Base-by-base conservation (phyloP, 2,329 filamentous ascomycete genomes). In the Xylariaceae sp. region DNA sequence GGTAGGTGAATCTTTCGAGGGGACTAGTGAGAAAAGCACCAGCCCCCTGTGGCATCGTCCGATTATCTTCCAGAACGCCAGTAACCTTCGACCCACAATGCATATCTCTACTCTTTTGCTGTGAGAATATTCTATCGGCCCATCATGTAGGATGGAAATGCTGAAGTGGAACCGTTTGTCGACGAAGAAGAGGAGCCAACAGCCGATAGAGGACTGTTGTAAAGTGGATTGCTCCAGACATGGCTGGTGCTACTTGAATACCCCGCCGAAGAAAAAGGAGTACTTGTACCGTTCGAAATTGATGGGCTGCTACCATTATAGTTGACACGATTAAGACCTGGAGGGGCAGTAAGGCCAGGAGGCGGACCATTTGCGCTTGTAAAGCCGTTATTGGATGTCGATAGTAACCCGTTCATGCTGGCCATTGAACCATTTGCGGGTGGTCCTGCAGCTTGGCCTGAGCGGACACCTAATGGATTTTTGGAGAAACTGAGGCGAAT, bases 401-500 rank as follows among this genome's bases (percentile, higher is more conserved):
- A 70, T 65, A 84, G 81, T 59, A 84, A 77, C 20, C 80, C 85
- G 60, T 78, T 83, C 69, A 86, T 83, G 26, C 81, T 81, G 32
- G 78, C 77, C 63, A 86, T 73, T 15, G 68, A 66, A 18, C 70
- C 66, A 4, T 70, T 64, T 5, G 68, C 68, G 21, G 69, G 66
- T 51, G 79, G 73, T 21, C 73, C 74, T 7, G 77, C 68, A n/a
- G 75, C 79, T 66, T 92, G 91, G 21, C 85, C 86, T 1, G 89
- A 91, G 39, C 94, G 88, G 23, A 97, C 93, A 18, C 94, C 94
- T 1, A 97, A 81, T 0, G 94, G 94, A 65, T 97, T 97, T 77
- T 97, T 97, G 24, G 93, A 97, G 72, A 97, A 99, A 72, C 92
- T 96, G 50, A 99, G 79, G 20, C 94, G 87, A 65, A 99, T 97